Base-by-base conservation (phyloP, 2,329 filamentous ascomycete species). In the Thielaviopsis populi region DNA sequence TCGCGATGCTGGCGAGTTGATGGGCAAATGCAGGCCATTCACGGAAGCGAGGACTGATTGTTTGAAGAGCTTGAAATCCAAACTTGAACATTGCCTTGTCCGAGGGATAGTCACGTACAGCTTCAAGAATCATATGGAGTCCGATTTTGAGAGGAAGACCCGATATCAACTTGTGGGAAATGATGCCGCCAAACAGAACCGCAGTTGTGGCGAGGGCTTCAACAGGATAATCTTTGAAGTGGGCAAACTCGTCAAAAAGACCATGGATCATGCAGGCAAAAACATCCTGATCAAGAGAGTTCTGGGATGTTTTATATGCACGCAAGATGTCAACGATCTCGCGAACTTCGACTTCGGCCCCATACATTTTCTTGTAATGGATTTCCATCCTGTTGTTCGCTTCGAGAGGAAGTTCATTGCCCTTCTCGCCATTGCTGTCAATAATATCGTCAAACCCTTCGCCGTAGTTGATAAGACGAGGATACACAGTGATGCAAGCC, bases 191-290 rank as follows among this genome's bases (percentile, higher is more conserved):
- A 72, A 99, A 99, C 33, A 99, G 81, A 10, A 99, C 91, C 3
- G 94, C 92, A 0, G 94, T 99, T 11, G 92, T 97, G 7, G 92
- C 92, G 61, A 99, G 78, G 5, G 94, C 94, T 71, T 96, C 92
- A n/a, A 96, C 79, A 0, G 95, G 95, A 73, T 99, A 99, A 70
- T 95, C 91, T 48, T 88, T 84, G 72, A 96, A 99, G 71, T 96
- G 95, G 63, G 87, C 87, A 73, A 96, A 99, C 76, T 99, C 94
- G 70, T 99, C 94, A 69, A 99, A 96, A 3, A 99, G 78, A 0
- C 94, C 94, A 70, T 96, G 91, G 42, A 99, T 95, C 91, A 99
- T 99, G 76, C 92, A 96, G 15, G 92, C 89, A 72, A 99, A 99
- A 6, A 96, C 82, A 72, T 99, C 94, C 72, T 97, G 94, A 66